These are phyloP conservation scores for Flaveria brownii DNA, from an alignment of 129 eudicot species.

Conservation along the genomic window DNA sequence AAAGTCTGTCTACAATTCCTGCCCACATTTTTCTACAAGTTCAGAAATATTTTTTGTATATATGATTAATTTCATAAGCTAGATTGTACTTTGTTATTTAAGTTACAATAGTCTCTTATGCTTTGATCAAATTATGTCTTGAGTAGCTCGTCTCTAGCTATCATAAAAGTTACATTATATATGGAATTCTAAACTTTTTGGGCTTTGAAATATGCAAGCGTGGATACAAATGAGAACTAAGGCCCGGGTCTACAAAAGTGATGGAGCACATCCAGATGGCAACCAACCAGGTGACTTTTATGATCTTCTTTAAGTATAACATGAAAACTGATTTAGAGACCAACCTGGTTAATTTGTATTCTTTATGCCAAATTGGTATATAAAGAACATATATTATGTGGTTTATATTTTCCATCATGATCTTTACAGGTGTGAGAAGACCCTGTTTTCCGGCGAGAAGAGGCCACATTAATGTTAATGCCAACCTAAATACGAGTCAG, in stretches of 20 bases:
- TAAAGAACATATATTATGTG: neutral
- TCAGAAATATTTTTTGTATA: too few species aligned
- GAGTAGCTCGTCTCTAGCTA: too few species aligned
- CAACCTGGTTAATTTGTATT: neutral
- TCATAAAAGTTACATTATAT: too few species aligned
- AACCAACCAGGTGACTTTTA: slow-evolving; percentile 76
- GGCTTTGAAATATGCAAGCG: slow-evolving; percentile 43
- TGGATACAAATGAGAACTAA: slow-evolving; percentile 64
- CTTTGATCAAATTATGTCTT: too few species aligned
- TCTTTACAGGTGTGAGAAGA: slow-evolving; percentile 67
- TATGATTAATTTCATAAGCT: too few species aligned
- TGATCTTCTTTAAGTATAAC: slow-evolving; percentile 30
- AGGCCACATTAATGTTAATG: slow-evolving; percentile 77
- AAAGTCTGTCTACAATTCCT: too few species aligned
- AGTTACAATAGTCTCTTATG: too few species aligned
- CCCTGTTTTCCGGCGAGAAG: slow-evolving; percentile 75
- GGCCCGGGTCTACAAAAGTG: slow-evolving; percentile 53
- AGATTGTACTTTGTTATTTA: too few species aligned
- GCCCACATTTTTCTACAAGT: too few species aligned
- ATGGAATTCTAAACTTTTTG: too few species aligned
- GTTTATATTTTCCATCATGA: neutral
- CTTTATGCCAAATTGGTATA: neutral
- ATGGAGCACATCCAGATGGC: slow-evolving; percentile 90
- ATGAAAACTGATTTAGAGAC: neutral
- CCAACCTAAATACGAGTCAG: slow-evolving; percentile 25